A percentile compares a stretch with the other conserved stretches of the same genome.
These are phyloP conservation scores for Tuber brumale DNA, from an alignment of 495 filamentous ascomycete genomes.

Conservation along the genomic window DNA sequence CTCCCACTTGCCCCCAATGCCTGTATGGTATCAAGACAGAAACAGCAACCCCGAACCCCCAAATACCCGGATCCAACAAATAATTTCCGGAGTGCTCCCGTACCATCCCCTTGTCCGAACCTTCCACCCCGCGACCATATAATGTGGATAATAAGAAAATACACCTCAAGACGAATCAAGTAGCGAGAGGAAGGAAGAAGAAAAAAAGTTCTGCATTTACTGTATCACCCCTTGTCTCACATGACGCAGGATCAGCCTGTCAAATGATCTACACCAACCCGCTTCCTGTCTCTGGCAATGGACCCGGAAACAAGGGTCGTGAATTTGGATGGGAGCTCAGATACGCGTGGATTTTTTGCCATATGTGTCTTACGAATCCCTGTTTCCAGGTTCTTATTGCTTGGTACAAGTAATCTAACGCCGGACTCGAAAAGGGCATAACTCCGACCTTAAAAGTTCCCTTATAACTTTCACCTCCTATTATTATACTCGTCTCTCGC, in stretches of 20 bases:
- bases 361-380: no score
- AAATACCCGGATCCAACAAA: background rate
- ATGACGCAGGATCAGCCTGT: constrained; percentile 2
- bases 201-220: background rate
- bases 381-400: no score
- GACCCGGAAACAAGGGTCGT: no score
- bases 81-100: background rate
- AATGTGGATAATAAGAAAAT: background rate
- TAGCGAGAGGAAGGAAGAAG: background rate
- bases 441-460: background rate
- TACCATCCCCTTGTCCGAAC: background rate
- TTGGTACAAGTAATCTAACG: background rate
- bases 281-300: background rate
- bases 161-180: background rate
- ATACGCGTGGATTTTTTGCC: no score
- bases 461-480: background rate
- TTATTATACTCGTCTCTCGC: background rate
- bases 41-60: background rate
- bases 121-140: background rate
- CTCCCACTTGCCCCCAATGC: background rate
- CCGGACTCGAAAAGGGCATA: background rate
- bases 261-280: background rate
- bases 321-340: no score
- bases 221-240: background rate
- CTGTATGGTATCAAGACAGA: background rate